Evolutionary conservation across 768 basidiomycete genomes (phyloP), one percentile per base, ranked within the genome.

Genomic region (Lactifluus echinatus): DNA sequence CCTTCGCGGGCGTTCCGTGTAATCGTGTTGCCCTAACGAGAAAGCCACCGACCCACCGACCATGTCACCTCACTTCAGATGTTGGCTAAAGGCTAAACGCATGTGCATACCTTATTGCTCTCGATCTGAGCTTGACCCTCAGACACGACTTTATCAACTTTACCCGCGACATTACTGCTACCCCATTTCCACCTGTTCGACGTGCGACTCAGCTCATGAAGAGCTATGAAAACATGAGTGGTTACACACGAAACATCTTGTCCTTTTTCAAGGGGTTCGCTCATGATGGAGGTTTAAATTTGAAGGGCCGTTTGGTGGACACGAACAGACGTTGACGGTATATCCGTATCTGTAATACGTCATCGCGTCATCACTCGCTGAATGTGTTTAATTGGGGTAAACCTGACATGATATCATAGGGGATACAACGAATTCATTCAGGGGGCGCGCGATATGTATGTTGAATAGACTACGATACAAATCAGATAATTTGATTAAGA

Each of bases 121-220:
- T 69, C 75, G 23, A 79, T 74, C 57, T 74, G 59, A 2, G 72
- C 75, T 55, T 72, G 70, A 1, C 76, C 77, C 26, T 75, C 71
- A 42, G 71, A 68, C 8, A 76, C 72, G 47, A 79, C 46, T 31
- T 51, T 26, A 17, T 58, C 57, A 24, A 54, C 52, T 17, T 26
- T 58, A 5, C 52, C 57, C 17, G 31, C 49, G 12, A 58, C 46
- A 21, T 49, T 49, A 24, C 46, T 58, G 31, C 24, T n/a, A n/a
- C n/a, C n/a, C n/a, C n/a, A n/a, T n/a, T n/a, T n/a, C n/a, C n/a
- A n/a, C n/a, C n/a, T n/a, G n/a, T n/a, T n/a, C n/a, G n/a, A n/a
- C n/a, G n/a, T n/a, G n/a, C n/a, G 5, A 40, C 34, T 58, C 31
- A 58, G 46, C 26, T 14, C 7, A 7, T 24, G 19, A n/a, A n/a